These are phyloP conservation scores for Lonicera japonica DNA, from an alignment of 129 eudicot genomes.

Conservation along the genomic window DNA sequence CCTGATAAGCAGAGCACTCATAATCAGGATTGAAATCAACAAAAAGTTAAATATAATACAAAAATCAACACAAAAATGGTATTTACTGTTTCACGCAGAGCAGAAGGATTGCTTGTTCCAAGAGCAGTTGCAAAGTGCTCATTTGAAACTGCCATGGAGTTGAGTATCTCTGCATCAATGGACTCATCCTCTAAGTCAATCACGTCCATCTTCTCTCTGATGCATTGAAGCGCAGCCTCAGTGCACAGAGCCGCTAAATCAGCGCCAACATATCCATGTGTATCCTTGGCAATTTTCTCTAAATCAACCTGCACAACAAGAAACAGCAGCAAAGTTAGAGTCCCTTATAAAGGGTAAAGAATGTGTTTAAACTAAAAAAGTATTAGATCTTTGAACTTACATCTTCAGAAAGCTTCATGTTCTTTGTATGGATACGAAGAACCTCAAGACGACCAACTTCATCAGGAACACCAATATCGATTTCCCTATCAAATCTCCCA, in stretches of 20 bases:
- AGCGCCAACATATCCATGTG: constrained; percentile 96
- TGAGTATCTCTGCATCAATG: constrained; percentile 65
- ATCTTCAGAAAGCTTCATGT: constrained; percentile 76
- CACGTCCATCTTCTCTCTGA: constrained; percentile 69
- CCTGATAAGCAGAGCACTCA: constrained; percentile 12
- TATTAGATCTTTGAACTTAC: constrained; percentile 19
- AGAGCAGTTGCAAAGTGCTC: constrained; percentile 69
- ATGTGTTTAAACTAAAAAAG: too few relatives aligned
- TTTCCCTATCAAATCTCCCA: constrained; percentile 71
- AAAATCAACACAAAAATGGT: not conserved
- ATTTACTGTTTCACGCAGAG: constrained; percentile 57
- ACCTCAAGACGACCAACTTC: constrained; percentile 68
- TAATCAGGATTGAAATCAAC: not conserved
- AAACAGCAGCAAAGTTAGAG: not conserved
- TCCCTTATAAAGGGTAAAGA: not conserved
- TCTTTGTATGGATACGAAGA: constrained; percentile 62
- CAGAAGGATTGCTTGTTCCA: constrained; percentile 65
- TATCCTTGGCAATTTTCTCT: constrained; percentile 74
- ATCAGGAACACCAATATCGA: constrained; percentile 67
- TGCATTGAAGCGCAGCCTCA: constrained; percentile 71
- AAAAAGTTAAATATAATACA: not conserved
- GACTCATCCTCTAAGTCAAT: constrained; percentile 65
- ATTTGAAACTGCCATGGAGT: constrained; percentile 59
- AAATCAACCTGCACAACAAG: constrained; percentile 56
- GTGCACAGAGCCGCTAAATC: constrained; percentile 86